A percentile compares a stretch with the other conserved stretches of the same genome.
phyloP scores from a whole-genome alignment of 352 stramenopile genomes.

The Phytophthora melonis region DNA sequence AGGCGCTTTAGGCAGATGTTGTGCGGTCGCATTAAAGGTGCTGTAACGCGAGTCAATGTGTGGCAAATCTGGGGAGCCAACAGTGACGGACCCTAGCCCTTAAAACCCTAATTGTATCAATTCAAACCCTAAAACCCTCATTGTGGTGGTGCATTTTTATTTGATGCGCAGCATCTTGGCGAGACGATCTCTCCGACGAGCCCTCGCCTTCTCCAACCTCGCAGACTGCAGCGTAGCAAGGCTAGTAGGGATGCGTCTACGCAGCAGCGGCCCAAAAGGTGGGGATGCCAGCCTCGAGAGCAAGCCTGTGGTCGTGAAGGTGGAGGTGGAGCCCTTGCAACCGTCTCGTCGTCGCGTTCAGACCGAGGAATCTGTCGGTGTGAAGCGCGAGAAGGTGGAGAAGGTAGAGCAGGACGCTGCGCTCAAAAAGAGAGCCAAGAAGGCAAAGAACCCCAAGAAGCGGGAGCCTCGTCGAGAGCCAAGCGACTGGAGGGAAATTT shows the following conservation, averaged over 20 bases:
- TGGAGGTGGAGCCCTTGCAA: conserved; percentile 11
- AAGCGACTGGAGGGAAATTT: conserved; percentile 62
- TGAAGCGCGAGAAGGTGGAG: conserved; percentile 41
- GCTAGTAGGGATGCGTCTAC: conserved; percentile 44
- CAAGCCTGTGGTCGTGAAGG: conserved; percentile 18
- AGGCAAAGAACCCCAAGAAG: conserved; percentile 28
- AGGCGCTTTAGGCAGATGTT: no score
- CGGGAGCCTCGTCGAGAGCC: conserved; percentile 41
- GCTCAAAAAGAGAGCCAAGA: conserved; percentile 35
- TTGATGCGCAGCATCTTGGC: conserved; percentile 24
- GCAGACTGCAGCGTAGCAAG: not conserved
- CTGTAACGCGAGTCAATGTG: no score
- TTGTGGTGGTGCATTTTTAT: conserved; percentile 33
- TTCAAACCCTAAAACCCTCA: not conserved
- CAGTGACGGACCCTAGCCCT: not conserved
- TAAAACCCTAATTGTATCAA: not conserved
- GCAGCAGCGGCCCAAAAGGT: conserved; percentile 23
- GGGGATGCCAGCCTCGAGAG: conserved; percentile 10
- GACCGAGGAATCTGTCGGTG: conserved; percentile 4
- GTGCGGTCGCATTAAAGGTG: no score
- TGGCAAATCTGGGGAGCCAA: no score
- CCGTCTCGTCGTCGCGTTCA: conserved; percentile 10
- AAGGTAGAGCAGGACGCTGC: conserved; percentile 11
- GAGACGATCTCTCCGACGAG: not conserved
- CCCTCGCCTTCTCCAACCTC: not conserved